Conservation (phyloP, 2,329 filamentous ascomycete genomes). For the Aspergillus neotritici region DNA sequence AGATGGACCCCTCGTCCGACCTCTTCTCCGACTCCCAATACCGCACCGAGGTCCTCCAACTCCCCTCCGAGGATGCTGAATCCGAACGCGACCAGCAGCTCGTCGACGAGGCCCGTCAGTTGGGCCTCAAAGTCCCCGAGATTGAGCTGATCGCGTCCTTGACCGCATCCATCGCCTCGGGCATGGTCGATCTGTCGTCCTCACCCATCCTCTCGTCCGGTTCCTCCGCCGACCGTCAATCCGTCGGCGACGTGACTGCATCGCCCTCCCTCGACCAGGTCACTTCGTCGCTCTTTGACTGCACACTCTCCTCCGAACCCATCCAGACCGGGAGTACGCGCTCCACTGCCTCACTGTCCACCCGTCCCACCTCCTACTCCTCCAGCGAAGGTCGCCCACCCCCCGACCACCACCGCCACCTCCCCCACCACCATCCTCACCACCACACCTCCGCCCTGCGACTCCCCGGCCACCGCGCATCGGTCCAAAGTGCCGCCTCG, state of each 20-base stretch:
- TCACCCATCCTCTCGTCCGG: constrained; percentile 29
- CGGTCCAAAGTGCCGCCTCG: constrained; percentile 24
- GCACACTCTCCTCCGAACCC: constrained; percentile 27
- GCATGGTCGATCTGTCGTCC: constrained; percentile 28
- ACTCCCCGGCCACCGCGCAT: constrained; percentile 18
- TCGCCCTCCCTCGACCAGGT: constrained; percentile 26
- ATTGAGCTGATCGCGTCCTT: constrained; percentile 29
- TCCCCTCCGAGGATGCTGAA: constrained; percentile 33
- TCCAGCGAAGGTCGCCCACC: constrained; percentile 29
- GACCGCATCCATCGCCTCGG: constrained; percentile 33
- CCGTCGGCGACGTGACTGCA: constrained; percentile 25
- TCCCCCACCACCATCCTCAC: too few species aligned
- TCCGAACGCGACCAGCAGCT: constrained; percentile 34
- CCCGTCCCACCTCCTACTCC: constrained; percentile 36
- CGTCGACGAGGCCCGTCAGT: constrained; percentile 31
- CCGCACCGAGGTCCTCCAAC: constrained; percentile 31
- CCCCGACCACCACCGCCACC: constrained; percentile 2
- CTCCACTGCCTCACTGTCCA: constrained; percentile 36
- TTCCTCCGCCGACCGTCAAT: constrained; percentile 30
- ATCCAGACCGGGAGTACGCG: constrained; percentile 30
- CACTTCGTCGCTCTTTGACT: constrained; percentile 27
- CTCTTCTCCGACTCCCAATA: constrained; percentile 35
- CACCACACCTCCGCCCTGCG: constrained; percentile 13
- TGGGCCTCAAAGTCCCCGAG: constrained; percentile 34
- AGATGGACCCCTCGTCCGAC: constrained; percentile 18